A percentile compares a stretch with the other conserved stretches of the same genome.
Evolutionary conservation across 2,329 filamentous ascomycete genomes (phyloP).

Genomic region (Biscogniauxia marginata): DNA sequence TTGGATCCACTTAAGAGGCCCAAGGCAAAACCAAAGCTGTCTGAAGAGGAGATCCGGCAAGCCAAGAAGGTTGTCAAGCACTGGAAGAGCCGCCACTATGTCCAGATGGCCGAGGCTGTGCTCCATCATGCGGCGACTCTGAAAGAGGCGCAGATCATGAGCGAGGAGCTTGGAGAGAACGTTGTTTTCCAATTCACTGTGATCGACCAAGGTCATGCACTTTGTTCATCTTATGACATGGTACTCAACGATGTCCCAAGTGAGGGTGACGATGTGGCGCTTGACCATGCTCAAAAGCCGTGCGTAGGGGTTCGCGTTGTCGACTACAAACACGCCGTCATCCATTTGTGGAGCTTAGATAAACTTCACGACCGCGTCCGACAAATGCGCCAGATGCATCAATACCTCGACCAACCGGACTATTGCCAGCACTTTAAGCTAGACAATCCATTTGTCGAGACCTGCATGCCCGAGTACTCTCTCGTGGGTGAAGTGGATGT

Average conservation of each 20-base stretch:
- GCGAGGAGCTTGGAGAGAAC: slow-evolving; percentile 89
- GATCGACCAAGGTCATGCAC: slow-evolving; percentile 81
- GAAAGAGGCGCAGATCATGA: slow-evolving; percentile 98
- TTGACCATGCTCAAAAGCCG: slow-evolving; percentile 81
- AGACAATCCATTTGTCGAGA: slow-evolving; percentile 89
- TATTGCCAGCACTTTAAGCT: slow-evolving; percentile 90
- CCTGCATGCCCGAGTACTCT: slow-evolving; percentile 88
- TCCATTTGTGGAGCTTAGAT: slow-evolving; percentile 91
- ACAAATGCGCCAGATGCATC: slow-evolving; percentile 94
- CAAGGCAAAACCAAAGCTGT: slow-evolving; percentile 62
- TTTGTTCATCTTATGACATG: slow-evolving; percentile 94
- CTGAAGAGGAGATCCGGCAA: slow-evolving; percentile 68
- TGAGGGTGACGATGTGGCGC: slow-evolving; percentile 77
- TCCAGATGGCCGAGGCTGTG: slow-evolving; percentile 90
- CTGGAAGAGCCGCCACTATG: slow-evolving; percentile 84
- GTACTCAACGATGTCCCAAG: slow-evolving; percentile 86
- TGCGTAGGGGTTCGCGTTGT: slow-evolving; percentile 88
- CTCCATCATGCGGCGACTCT: slow-evolving; percentile 82
- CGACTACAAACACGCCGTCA: slow-evolving; percentile 81
- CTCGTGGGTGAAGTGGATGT: slow-evolving; percentile 92
- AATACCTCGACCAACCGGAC: slow-evolving; percentile 93
- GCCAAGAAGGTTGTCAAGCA: slow-evolving; percentile 66
- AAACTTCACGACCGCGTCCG: slow-evolving; percentile 86
- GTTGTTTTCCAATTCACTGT: slow-evolving; percentile 95
- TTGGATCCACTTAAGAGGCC: slow-evolving; percentile 63